Evolutionary conservation across 1,284 basidiomycete genomes (phyloP).

Genomic region (Filobasidium uniguttulatum): DNA sequence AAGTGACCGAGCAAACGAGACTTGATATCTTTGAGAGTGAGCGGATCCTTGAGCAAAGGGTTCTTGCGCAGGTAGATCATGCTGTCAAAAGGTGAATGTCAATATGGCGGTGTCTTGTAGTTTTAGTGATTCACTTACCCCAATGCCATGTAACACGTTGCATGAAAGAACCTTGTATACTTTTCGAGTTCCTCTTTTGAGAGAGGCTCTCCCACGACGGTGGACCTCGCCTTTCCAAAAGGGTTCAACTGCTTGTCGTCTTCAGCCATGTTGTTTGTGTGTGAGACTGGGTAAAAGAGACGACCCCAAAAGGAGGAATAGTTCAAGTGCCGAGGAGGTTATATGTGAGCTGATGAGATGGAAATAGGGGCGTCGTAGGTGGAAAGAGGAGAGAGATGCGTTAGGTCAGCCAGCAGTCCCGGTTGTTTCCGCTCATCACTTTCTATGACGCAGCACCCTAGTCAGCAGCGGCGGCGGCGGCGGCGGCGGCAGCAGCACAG

Average conservation of each 20-base stretch:
- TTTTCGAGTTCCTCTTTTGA: slow-evolving; percentile 23
- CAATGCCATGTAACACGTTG: slow-evolving; percentile 26
- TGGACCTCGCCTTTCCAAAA: slow-evolving; percentile 22
- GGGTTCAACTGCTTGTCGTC: slow-evolving; percentile 7
- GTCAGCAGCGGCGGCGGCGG: no score
- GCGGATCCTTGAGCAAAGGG: slow-evolving; percentile 16
- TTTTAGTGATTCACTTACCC: slow-evolving; percentile 7
- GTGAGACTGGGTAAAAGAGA: no score
- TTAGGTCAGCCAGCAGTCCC: no score
- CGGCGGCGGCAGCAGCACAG: no score
- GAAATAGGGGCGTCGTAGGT: no score
- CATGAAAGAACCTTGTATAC: slow-evolving; percentile 27
- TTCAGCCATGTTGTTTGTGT: no score
- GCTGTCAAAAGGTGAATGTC: background rate
- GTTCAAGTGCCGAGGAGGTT: no score
- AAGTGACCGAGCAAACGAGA: slow-evolving; percentile 14
- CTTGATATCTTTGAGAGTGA: slow-evolving; percentile 17
- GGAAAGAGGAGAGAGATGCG: no score
- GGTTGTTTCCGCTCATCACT: no score
- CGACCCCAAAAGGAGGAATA: no score
- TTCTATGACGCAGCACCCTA: no score
- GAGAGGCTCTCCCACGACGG: slow-evolving; percentile 20
- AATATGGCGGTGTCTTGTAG: slow-evolving; percentile 16
- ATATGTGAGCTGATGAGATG: no score
- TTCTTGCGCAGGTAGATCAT: slow-evolving; percentile 15